A percentile compares a stretch with the other conserved stretches of the same genome.
Conservation (phyloP, 345 rosid species). For the Durio zibethinus region DNA sequence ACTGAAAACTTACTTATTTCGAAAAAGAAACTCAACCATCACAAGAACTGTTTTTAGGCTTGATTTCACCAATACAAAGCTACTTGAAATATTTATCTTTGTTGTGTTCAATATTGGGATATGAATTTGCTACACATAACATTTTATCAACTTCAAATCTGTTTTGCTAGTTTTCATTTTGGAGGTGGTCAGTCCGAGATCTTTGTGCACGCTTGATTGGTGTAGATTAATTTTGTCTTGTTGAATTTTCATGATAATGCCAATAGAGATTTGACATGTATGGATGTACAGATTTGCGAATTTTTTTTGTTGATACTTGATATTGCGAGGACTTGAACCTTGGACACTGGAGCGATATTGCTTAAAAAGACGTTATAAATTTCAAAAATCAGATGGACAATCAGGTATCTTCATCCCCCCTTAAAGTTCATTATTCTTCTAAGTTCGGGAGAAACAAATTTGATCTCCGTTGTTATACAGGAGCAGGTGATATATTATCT, state of each 20-base stretch:
- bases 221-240: not conserved
- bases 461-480: not conserved
- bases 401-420: constrained; percentile 29
- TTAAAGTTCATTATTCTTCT: not conserved
- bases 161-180: not conserved
- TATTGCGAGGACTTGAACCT: too few relatives aligned
- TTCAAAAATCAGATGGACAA: constrained; percentile 25
- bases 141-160: not conserved
- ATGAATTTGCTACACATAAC: not conserved
- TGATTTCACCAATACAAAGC: not conserved
- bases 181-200: not conserved
- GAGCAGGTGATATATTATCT: not conserved
- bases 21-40: not conserved
- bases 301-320: too few relatives aligned
- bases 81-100: not conserved
- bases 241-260: not conserved
- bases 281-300: not conserved
- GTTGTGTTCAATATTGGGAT: not conserved
- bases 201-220: not conserved
- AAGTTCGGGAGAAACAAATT: not conserved
- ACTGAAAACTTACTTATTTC: not conserved
- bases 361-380: constrained; percentile 55
- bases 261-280: not conserved
- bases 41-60: not conserved
- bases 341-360: constrained; percentile 67